Percentiles rank a stretch among this genome's conserved stretches.
Evolutionary conservation across 371 early-diverging fungal genomes (phyloP).

Genomic region (Apophysomyces ossiformis): DNA sequence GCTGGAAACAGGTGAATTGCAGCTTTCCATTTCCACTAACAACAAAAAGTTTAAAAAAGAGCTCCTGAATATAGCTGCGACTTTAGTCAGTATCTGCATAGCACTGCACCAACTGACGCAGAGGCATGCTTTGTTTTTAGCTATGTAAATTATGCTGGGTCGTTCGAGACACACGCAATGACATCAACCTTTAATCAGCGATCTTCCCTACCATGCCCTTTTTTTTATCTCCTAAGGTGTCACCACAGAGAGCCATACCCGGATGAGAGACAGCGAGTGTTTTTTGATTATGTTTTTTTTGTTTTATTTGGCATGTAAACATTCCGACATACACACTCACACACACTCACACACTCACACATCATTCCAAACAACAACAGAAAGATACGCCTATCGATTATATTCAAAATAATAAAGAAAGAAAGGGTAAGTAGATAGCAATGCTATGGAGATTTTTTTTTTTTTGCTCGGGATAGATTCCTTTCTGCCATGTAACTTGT

Average conservation of each 20-base stretch:
- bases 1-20: no score
- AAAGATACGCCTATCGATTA: background rate
- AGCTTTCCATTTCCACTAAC: no score
- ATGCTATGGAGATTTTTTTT: background rate
- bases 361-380: no score
- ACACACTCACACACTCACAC: background rate
- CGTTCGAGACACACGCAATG: background rate
- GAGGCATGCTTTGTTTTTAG: no score
- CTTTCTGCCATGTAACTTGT: background rate
- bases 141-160: background rate
- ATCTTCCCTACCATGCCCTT: background rate
- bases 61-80: no score
- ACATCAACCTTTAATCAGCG: background rate
- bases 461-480: background rate
- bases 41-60: no score
- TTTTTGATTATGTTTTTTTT: background rate
- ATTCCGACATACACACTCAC: slow-evolving; percentile 2
- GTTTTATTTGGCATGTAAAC: background rate
- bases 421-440: background rate
- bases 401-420: background rate
- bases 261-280: background rate
- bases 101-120: no score
- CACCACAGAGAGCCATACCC: background rate
- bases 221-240: no score
- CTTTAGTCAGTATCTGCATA: no score